A percentile compares a stretch with the other conserved stretches of the same genome.
These are phyloP conservation scores for Macrocybe gigantea DNA, from an alignment of 768 basidiomycete species.

Conservation along the genomic window DNA sequence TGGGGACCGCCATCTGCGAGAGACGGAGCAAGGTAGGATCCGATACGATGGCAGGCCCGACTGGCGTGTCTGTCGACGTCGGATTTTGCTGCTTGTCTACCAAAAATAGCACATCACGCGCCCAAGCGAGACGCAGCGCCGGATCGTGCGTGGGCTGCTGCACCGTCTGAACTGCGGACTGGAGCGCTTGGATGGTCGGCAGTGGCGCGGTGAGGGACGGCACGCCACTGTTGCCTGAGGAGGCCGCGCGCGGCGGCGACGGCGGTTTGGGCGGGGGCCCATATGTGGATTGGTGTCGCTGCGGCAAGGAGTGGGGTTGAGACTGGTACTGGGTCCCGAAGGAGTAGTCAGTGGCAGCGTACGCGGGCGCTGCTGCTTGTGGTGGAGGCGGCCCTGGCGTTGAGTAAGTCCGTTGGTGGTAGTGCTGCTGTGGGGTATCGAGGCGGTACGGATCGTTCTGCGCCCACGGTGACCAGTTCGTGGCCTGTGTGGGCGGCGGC, in stretches of 20 bases:
- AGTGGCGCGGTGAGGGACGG: conserved; percentile 63
- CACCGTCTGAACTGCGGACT: conserved; percentile 42
- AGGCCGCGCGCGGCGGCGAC: conserved; percentile 16
- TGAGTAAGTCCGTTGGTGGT: conserved; percentile 5
- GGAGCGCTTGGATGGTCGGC: conserved; percentile 57
- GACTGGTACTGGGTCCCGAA: conserved; percentile 40
- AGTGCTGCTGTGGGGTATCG: background rate
- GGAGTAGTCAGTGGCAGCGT: conserved; percentile 22
- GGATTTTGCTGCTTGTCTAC: conserved; percentile 46
- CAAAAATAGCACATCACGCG: conserved; percentile 75
- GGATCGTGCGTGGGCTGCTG: conserved; percentile 55
- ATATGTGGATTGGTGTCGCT: conserved; percentile 40
- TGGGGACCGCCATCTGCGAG: conserved; percentile 56
- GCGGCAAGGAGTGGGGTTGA: conserved; percentile 32
- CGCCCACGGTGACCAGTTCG: conserved; percentile 3
- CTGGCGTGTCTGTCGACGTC: conserved; percentile 34
- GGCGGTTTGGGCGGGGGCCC: conserved; percentile 43
- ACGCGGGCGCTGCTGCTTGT: conserved; percentile 15
- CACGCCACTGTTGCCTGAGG: too few relatives aligned
- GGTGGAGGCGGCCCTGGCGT: conserved; percentile 12
- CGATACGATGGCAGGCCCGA: conserved; percentile 49
- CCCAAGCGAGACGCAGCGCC: conserved; percentile 65
- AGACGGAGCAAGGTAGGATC: conserved; percentile 58
- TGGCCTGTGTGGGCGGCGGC: background rate
- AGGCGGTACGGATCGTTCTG: background rate